These are phyloP conservation scores for Bacterosira constricta DNA, from an alignment of 108 stramenopile genomes.

Conservation along the genomic window DNA sequence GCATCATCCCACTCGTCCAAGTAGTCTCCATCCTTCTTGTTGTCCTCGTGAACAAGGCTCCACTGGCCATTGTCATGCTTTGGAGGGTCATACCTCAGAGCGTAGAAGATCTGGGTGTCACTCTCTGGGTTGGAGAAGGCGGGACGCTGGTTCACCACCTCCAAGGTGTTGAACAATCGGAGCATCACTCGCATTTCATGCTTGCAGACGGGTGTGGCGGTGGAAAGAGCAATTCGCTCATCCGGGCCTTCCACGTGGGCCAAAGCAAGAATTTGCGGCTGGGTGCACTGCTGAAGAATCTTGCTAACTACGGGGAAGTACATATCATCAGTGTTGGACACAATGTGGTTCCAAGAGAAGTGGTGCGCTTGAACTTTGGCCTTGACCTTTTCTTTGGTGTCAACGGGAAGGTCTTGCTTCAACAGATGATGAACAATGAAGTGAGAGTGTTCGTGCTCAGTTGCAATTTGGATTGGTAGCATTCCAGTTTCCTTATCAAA, in stretches of 20 bases:
- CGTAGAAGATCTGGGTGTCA: constrained; percentile 86
- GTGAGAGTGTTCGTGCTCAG: constrained; percentile 78
- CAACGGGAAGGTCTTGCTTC: constrained; percentile 80
- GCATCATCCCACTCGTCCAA: constrained; percentile 82
- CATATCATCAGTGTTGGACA: constrained; percentile 75
- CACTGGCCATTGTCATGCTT: constrained; percentile 60
- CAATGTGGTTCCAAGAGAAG: constrained; percentile 84
- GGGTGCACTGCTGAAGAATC: constrained; percentile 76
- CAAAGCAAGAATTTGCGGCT: constrained; percentile 77
- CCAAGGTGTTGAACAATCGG: constrained; percentile 80
- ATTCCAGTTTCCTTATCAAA: constrained; percentile 73
- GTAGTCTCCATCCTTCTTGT: constrained; percentile 71
- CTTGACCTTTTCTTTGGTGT: constrained; percentile 76
- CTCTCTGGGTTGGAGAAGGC: constrained; percentile 81
- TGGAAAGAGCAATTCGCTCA: constrained; percentile 75
- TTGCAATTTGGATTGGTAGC: constrained; percentile 80
- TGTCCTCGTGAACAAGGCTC: constrained; percentile 79
- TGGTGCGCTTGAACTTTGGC: constrained; percentile 73
- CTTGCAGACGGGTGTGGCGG: constrained; percentile 83
- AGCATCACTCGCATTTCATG: constrained; percentile 86
- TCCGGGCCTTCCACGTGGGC: constrained; percentile 83
- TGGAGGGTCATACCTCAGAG: constrained; percentile 79
- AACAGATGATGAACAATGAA: constrained; percentile 80
- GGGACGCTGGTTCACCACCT: constrained; percentile 82
- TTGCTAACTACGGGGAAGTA: constrained; percentile 83